phyloP scores from a whole-genome alignment of 2,329 filamentous ascomycete genomes.

The Trichoderma semiorbis region DNA sequence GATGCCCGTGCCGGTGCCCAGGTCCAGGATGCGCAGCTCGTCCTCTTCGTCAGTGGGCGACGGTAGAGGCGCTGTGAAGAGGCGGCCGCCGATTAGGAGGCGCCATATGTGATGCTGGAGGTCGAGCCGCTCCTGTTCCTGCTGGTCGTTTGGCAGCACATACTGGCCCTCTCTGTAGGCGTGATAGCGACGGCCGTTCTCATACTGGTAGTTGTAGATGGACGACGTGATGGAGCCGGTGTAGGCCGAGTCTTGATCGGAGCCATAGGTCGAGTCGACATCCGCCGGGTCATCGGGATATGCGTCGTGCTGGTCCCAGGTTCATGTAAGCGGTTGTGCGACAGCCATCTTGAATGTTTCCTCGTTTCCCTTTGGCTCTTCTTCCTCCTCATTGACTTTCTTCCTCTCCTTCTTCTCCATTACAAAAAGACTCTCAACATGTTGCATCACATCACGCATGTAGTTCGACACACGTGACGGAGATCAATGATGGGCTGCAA shows the following conservation, averaged over 20 bases:
- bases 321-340: neutral
- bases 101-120: constrained; percentile 54
- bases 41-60: constrained; percentile 4
- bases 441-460: neutral
- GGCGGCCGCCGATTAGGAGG: constrained; percentile 39
- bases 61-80: constrained; percentile 45
- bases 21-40: constrained; percentile 47
- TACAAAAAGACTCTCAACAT: neutral
- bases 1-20: constrained; percentile 60
- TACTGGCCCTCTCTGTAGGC: constrained; percentile 44
- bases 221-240: constrained; percentile 40
- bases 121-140: constrained; percentile 53
- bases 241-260: constrained; percentile 30
- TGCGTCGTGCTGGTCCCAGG: constrained; percentile 16
- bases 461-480: neutral
- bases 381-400: neutral
- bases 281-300: constrained; percentile 23
- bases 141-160: constrained; percentile 48
- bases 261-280: constrained; percentile 35
- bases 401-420: neutral
- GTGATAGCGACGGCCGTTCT: constrained; percentile 49
- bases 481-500: neutral
- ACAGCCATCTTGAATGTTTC: neutral
- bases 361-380: neutral
- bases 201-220: constrained; percentile 42